Conservation (phyloP, 768 basidiomycete species). For the Suillus variegatus region DNA sequence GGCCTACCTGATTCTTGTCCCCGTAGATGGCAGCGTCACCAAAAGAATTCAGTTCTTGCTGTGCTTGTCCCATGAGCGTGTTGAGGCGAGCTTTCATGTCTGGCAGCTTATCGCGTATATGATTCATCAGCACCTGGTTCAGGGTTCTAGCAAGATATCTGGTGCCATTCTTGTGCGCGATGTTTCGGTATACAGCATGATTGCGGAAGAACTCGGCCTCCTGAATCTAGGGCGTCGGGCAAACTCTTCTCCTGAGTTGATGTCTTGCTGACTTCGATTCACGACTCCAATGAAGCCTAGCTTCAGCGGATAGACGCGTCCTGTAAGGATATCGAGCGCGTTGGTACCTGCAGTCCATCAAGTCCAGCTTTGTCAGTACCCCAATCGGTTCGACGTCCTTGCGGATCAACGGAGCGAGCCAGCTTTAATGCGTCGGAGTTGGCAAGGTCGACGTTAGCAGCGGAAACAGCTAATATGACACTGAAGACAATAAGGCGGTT, state of each 20-base stretch:
- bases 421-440: conserved; percentile 98
- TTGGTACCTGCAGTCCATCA: conserved; percentile 99
- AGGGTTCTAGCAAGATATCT: conserved; percentile 90
- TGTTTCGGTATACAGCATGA: conserved; percentile 91
- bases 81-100: conserved; percentile 99
- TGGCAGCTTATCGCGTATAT: conserved; percentile 97
- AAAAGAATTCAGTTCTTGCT: conserved; percentile 96
- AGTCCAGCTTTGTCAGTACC: conserved; percentile 94
- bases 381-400: conserved; percentile 97
- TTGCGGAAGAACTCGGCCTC: conserved; percentile 91
- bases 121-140: conserved; percentile 94
- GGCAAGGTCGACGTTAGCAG: conserved; percentile 97
- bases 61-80: conserved; percentile 98
- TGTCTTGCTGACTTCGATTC: conserved; percentile 97
- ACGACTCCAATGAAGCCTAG: conserved; percentile 98
- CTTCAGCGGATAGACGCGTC: conserved; percentile 96
- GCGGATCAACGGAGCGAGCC: conserved; percentile 92
- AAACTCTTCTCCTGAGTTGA: conserved; percentile 85
- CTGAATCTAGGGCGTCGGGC: conserved; percentile 80
- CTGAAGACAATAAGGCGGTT: conserved; percentile 39
- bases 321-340: conserved; percentile 93
- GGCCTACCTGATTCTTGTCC: conserved; percentile 76
- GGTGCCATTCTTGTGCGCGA: conserved; percentile 97
- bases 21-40: conserved; percentile 92
- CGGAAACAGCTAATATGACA: conserved; percentile 95